phyloP scores from a whole-genome alignment of 768 basidiomycete genomes.

The Boletus barrowsii region DNA sequence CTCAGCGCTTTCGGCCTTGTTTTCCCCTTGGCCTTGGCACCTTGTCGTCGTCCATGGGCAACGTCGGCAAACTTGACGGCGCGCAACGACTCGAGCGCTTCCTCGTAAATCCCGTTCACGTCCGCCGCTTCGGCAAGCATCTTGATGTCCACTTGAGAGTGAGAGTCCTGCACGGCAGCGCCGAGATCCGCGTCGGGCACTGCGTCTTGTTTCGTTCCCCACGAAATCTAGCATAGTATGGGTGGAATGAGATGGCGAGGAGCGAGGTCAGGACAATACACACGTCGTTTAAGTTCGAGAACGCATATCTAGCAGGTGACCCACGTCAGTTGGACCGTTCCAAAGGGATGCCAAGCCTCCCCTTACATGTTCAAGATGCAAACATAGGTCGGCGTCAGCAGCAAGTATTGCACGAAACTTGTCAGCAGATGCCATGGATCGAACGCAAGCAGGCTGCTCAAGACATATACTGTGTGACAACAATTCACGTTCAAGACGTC shows the following conservation, averaged over 20 bases:
- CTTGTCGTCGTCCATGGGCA: not conserved
- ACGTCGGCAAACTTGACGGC: constrained; percentile 43
- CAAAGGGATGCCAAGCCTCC: not conserved
- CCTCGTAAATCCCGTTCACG: constrained; percentile 80
- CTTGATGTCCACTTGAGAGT: constrained; percentile 85
- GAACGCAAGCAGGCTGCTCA: constrained; percentile 76
- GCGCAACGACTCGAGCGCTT: constrained; percentile 72
- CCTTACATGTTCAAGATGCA: constrained; percentile 75
- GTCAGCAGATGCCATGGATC: constrained; percentile 98
- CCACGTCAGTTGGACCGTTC: constrained; percentile 19
- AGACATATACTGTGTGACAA: constrained; percentile 57
- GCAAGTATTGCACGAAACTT: constrained; percentile 83
- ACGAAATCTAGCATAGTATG: constrained; percentile 58
- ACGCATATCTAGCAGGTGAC: constrained; percentile 61
- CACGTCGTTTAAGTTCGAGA: constrained; percentile 83
- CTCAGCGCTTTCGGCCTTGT: constrained; percentile 31
- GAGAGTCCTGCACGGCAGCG: constrained; percentile 73
- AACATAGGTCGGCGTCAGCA: constrained; percentile 80
- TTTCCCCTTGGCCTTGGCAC: constrained; percentile 7
- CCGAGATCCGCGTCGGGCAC: constrained; percentile 75
- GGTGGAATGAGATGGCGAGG: constrained; percentile 9
- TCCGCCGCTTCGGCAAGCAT: constrained; percentile 79
- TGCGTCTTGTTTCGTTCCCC: constrained; percentile 94
- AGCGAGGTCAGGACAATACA: constrained; percentile 2
- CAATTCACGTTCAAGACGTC: not conserved